A percentile compares a stretch with the other conserved stretches of the same genome.
These are phyloP conservation scores for Annulohypoxylon stygium DNA, from an alignment of 495 filamentous ascomycete genomes.

Conservation along the genomic window DNA sequence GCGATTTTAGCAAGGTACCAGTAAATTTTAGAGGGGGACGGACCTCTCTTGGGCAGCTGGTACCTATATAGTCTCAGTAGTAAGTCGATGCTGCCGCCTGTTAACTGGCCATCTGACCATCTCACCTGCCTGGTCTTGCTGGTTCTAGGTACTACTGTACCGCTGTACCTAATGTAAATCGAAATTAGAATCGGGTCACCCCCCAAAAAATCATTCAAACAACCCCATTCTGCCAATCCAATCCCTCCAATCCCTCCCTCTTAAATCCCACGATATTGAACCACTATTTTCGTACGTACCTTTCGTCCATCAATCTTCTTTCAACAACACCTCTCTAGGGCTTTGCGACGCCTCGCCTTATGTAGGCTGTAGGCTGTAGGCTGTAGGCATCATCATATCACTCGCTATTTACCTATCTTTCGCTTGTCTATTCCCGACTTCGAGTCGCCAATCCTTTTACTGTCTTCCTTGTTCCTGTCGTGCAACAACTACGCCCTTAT, in stretches of 20 bases:
- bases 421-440: background rate
- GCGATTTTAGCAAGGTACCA: constrained; percentile 8
- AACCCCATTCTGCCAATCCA: constrained; percentile 12
- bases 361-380: no score
- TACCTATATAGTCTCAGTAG: background rate
- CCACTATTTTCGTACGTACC: constrained; percentile 1
- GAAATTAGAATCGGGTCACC: constrained; percentile 32
- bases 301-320: background rate
- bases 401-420: constrained; percentile 16
- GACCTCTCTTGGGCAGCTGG: background rate
- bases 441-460: constrained; percentile 13
- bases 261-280: background rate
- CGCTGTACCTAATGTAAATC: constrained; percentile 30
- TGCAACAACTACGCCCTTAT: constrained; percentile 36
- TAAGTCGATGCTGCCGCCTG: constrained; percentile 17
- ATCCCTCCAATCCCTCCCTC: background rate
- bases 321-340: background rate
- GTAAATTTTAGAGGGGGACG: background rate
- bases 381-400: background rate
- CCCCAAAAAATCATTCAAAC: constrained; percentile 16
- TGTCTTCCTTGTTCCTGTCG: constrained; percentile 21
- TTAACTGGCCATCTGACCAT: constrained; percentile 22
- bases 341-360: background rate
- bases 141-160: background rate
- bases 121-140: background rate